These are phyloP conservation scores for Galeopsis tetrahit DNA, from an alignment of 257 asterid species.

Conservation along the genomic window DNA sequence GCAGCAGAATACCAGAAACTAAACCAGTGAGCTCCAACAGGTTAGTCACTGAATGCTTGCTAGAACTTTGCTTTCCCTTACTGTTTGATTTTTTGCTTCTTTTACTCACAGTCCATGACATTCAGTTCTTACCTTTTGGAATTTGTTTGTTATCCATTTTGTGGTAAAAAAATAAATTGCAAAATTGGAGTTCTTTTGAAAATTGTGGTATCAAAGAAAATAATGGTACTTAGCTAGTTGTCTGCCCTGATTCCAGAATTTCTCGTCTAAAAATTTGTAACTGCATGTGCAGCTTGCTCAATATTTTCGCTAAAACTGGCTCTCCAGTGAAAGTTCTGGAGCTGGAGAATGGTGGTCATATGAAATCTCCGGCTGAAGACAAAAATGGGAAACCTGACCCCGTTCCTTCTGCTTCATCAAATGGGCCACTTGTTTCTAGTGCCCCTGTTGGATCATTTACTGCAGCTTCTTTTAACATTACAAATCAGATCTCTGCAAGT, in stretches of 20 bases:
- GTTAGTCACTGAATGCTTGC: conserved; percentile 36
- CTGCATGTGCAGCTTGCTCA: conserved; percentile 49
- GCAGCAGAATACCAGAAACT: conserved; percentile 33
- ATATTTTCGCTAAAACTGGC: conserved; percentile 35
- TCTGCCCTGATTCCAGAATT: not conserved
- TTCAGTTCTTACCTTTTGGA: conserved; percentile 3
- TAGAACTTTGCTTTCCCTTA: not conserved
- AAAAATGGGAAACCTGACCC: conserved; percentile 43
- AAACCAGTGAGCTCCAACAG: conserved; percentile 43
- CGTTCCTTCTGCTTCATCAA: conserved; percentile 36
- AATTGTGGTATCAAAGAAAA: not conserved
- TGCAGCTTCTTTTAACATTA: conserved; percentile 33
- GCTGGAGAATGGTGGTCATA: conserved; percentile 34
- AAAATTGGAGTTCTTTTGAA: not conserved
- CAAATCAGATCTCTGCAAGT: conserved; percentile 37
- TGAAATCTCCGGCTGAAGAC: conserved; percentile 36
- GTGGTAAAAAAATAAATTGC: not conserved
- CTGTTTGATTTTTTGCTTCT: conserved; percentile 9
- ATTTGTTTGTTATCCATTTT: not conserved
- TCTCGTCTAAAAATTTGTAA: conserved; percentile 14
- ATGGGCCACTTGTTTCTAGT: conserved; percentile 40
- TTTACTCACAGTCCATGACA: not conserved
- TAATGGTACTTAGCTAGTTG: not conserved
- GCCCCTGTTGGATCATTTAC: conserved; percentile 37
- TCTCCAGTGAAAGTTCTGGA: conserved; percentile 30